A percentile compares a stretch with the other conserved stretches of the same genome.
Evolutionary conservation across 83 land plant genomes (phyloP).

Genomic region (Diphasiastrum complanatum): DNA sequence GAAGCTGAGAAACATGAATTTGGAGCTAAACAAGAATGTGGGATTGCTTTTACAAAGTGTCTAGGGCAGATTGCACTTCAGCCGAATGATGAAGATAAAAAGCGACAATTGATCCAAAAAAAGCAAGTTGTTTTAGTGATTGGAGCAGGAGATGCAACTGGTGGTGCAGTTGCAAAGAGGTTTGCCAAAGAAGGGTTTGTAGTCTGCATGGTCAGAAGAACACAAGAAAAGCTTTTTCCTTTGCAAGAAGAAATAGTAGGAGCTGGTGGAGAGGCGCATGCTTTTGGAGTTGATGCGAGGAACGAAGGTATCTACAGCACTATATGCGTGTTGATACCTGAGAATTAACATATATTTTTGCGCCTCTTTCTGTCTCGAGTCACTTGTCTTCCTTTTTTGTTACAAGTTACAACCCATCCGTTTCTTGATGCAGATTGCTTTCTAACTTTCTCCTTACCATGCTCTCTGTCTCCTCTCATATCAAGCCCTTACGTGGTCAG

Average conservation of each 20-base stretch:
- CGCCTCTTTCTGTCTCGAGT: neutral
- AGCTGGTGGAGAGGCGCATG: slow-evolving; percentile 15
- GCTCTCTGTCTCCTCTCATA: no score
- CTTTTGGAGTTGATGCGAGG: slow-evolving; percentile 18
- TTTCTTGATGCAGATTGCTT: no score
- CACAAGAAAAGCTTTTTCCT: slow-evolving; percentile 2
- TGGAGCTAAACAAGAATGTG: no score
- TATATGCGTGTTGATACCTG: neutral
- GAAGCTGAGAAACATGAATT: no score
- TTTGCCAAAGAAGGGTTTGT: slow-evolving; percentile 19
- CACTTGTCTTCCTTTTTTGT: no score
- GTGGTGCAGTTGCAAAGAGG: slow-evolving; percentile 21
- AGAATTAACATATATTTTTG: neutral
- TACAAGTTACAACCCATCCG: no score
- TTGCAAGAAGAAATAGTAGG: slow-evolving; percentile 4
- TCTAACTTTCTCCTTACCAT: no score
- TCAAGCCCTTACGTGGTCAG: no score
- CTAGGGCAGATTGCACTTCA: no score
- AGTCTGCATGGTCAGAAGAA: slow-evolving; percentile 16
- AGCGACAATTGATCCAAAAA: no score
- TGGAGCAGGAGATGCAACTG: slow-evolving; percentile 25
- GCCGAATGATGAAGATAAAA: no score
- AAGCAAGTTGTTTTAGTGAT: slow-evolving; percentile 16
- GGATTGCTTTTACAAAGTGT: no score
- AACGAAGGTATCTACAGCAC: slow-evolving; percentile 8